Percentiles rank a stretch among this genome's conserved stretches.
Evolutionary conservation across 345 rosid genomes (phyloP).

Genomic region (Pistacia integerrima): DNA sequence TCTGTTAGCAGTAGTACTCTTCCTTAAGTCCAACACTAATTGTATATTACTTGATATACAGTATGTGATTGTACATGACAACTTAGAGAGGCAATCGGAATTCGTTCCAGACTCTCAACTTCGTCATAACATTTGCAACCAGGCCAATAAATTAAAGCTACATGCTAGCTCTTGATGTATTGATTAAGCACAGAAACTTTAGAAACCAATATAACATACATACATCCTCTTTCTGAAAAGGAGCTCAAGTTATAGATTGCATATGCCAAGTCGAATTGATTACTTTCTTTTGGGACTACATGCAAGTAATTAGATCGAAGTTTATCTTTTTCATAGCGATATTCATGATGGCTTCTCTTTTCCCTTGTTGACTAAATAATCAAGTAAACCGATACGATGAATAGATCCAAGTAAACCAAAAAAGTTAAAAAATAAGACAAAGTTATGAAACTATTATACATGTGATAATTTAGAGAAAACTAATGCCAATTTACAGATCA

Average conservation of each 20-base stretch:
- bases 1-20: too few relatives aligned
- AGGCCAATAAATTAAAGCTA: too few relatives aligned
- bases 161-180: too few relatives aligned
- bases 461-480: not conserved
- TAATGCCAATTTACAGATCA: not conserved
- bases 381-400: not conserved
- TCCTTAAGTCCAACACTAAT: not conserved
- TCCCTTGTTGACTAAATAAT: not conserved
- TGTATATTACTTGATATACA: not conserved
- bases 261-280: too few relatives aligned
- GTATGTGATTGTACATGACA: not conserved
- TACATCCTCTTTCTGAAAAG: too few relatives aligned
- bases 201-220: too few relatives aligned
- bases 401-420: not conserved
- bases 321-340: not conserved
- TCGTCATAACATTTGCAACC: too few relatives aligned
- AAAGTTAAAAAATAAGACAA: not conserved
- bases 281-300: too few relatives aligned
- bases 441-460: not conserved
- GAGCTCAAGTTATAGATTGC: too few relatives aligned
- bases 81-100: not conserved
- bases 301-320: not conserved
- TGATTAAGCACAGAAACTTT: too few relatives aligned
- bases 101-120: too few relatives aligned
- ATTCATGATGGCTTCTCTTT: not conserved